Evolutionary conservation across 2,329 filamentous ascomycete genomes (phyloP), one percentile per base, ranked within the genome.

Genomic region (Paecilomyces niveus): DNA sequence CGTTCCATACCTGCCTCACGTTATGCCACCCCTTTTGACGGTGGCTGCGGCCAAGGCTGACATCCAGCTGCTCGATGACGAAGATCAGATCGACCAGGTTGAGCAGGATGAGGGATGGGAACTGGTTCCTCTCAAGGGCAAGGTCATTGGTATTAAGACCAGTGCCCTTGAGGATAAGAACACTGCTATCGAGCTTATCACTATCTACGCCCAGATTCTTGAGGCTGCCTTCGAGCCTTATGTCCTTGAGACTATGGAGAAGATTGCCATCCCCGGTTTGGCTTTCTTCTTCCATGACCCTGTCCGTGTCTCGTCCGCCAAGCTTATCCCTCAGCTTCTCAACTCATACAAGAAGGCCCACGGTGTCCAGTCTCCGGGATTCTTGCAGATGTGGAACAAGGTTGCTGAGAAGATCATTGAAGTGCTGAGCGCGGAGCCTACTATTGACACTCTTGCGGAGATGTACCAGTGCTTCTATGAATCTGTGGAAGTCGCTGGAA

Each of bases 401-500:
- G 95, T 92, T 3, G 87, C 94, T 9, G 89, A 90, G 67, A 97
- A 96, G 78, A 83, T 97, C 35, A 85, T 99, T 10, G 94, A 97
- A 74, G 92, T 97, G 1, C 83, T 99, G 45, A 90, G 88, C 61
- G 92, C 92, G 0, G 94, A 99, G 77, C 93, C 94, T 21, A 92
- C 92, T 1, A 92, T 99, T 59, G 94, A 99, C 68, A 96, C 94
- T 0, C 83, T 99, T 53, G 93, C 94, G 1, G 94, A 97, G 77
- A 97, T 99, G 91, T 99, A 97, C 76, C 93, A 97, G 75, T 99
- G 94, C 80, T 99, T 99, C 80, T 99, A 99, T 74, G 94, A 99
- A 74, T 96, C 91, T 26, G 87, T 99, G 7, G 93, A 97, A 77
- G 92, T 97, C 22, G 85, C 96, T 64, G 93, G 93, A 60, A 90